Evolutionary conservation across 1,284 basidiomycete species (phyloP).

Genomic region (Rhodotorula sp.): DNA sequence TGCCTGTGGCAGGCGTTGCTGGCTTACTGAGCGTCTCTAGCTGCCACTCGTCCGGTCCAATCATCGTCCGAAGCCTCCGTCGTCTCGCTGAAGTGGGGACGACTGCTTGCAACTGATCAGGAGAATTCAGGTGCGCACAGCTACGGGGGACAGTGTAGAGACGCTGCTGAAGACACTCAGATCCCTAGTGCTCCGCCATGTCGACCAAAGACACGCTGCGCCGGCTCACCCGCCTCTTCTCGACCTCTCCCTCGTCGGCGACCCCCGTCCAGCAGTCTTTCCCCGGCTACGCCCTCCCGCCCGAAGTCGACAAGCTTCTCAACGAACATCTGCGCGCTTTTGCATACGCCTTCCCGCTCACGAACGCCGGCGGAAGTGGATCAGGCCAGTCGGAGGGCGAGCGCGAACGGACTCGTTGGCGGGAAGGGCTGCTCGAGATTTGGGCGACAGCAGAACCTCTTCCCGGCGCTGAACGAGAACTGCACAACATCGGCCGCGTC

Average conservation of each 20-base stretch:
- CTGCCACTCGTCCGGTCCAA: no score
- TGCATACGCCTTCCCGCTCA: constrained; percentile 21
- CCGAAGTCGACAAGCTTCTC: constrained; percentile 14
- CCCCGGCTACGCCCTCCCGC: constrained; percentile 18
- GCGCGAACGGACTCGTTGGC: constrained; percentile 28
- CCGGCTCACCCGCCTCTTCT: constrained; percentile 18
- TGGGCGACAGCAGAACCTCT: constrained; percentile 30
- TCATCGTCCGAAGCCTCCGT: no score
- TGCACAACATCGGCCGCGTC: constrained; percentile 22
- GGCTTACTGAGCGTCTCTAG: no score
- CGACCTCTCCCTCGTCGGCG: constrained; percentile 1
- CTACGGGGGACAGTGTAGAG: background rate
- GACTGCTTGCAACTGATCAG: no score
- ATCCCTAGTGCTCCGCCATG: background rate
- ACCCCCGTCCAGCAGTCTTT: constrained; percentile 13
- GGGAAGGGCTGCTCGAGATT: constrained; percentile 32
- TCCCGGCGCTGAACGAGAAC: constrained; percentile 32
- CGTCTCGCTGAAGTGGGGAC: no score
- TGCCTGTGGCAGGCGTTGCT: no score
- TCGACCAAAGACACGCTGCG: constrained; percentile 25
- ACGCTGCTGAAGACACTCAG: no score
- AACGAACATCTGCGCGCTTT: constrained; percentile 25
- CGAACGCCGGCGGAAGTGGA: background rate
- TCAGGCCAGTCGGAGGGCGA: constrained; percentile 23
- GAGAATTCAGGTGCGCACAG: background rate